phyloP scores from a whole-genome alignment of 2,329 filamentous ascomycete species.

The Elsinoe batatas region DNA sequence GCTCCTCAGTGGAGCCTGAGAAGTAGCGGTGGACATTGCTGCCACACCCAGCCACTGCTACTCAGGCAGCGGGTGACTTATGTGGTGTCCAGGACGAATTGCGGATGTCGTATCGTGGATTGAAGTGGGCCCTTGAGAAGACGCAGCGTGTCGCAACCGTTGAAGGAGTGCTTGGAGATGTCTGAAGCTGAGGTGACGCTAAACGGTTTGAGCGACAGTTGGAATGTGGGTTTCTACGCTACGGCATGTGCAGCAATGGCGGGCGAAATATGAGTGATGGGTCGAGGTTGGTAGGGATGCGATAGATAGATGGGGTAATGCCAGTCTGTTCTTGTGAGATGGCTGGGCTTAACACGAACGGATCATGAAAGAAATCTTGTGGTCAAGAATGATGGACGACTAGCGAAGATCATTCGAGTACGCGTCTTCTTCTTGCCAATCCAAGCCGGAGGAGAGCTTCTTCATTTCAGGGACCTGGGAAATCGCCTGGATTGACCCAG shows the following conservation, averaged over 20 bases:
- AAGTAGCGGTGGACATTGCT: slow-evolving; percentile 35
- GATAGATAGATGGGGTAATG: neutral
- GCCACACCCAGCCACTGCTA: slow-evolving; percentile 10
- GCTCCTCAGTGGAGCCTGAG: slow-evolving; percentile 39
- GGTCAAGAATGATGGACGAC: neutral
- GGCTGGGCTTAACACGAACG: neutral
- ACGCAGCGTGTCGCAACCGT: slow-evolving; percentile 9
- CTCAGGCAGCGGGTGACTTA: neutral
- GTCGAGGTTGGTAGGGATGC: neutral
- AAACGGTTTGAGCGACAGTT: slow-evolving; percentile 10
- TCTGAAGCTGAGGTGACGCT: neutral
- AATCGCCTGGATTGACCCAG: no score
- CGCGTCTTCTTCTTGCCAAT: no score
- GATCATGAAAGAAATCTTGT: neutral
- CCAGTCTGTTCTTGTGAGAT: neutral
- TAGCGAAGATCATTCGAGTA: neutral
- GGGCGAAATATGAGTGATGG: neutral
- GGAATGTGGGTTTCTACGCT: neutral
- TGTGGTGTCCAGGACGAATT: neutral
- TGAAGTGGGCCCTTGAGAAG: neutral
- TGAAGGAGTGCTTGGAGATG: slow-evolving; percentile 1
- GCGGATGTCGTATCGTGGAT: neutral
- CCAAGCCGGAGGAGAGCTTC: no score
- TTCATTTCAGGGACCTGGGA: no score
- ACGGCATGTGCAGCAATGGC: neutral